These are phyloP conservation scores for Gynostemma pentaphyllum DNA, from an alignment of 306 rosid genomes.

Conservation along the genomic window DNA sequence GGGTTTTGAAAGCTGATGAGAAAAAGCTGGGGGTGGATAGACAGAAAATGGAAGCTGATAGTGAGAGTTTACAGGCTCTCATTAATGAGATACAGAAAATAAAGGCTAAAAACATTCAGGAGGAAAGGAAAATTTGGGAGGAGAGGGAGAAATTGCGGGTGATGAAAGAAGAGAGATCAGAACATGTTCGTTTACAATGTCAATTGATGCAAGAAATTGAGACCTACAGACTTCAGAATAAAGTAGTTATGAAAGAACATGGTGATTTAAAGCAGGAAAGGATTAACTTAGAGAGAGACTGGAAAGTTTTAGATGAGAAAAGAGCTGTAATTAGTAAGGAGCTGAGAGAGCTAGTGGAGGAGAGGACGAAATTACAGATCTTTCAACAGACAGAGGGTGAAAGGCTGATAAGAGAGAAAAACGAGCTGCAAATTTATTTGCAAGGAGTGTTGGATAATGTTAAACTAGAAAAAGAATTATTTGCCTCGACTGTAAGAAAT, in stretches of 20 bases:
- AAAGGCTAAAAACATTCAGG: conserved; percentile 41
- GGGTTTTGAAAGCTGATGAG: conserved; percentile 39
- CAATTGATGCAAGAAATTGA: conserved; percentile 70
- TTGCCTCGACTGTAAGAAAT: conserved; percentile 38
- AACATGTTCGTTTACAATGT: conserved; percentile 48
- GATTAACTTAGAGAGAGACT: conserved; percentile 71
- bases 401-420: conserved; percentile 54
- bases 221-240: conserved; percentile 49
- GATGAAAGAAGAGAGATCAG: conserved; percentile 59
- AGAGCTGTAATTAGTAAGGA: conserved; percentile 38
- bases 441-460: conserved; percentile 56
- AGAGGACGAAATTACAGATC: conserved; percentile 48
- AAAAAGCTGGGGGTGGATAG: conserved; percentile 58
- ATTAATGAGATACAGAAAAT: conserved; percentile 42
- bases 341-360: conserved; percentile 34
- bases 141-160: conserved; percentile 49
- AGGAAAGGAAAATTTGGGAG: conserved; percentile 41
- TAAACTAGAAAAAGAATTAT: conserved; percentile 61
- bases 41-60: conserved; percentile 43
- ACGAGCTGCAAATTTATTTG: conserved; percentile 30
- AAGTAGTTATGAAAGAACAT: conserved; percentile 39
- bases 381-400: conserved; percentile 42
- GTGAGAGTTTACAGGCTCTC: conserved; percentile 37
- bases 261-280: conserved; percentile 64
- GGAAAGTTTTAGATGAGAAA: conserved; percentile 75